phyloP scores from a whole-genome alignment of 2,329 filamentous ascomycete species.

The Aspergillus luchuensis region DNA sequence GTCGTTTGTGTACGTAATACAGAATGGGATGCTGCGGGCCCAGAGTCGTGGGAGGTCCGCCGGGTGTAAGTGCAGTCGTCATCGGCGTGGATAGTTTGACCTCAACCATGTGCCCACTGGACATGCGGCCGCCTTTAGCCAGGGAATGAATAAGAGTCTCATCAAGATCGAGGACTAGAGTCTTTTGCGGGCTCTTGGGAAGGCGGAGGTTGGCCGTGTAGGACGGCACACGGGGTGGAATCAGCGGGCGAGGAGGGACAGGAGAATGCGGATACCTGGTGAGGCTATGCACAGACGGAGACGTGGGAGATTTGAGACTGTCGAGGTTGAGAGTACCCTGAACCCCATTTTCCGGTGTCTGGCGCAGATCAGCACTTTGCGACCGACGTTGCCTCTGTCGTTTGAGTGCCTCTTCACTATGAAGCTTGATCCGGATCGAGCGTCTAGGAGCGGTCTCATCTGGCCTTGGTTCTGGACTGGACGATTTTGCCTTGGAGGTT shows the following conservation, averaged over 20 bases:
- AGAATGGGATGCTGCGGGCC: conserved; percentile 93
- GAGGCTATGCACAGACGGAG: conserved; percentile 68
- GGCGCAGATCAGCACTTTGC: conserved; percentile 35
- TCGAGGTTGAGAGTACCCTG: conserved; percentile 65
- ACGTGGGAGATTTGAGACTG: conserved; percentile 91
- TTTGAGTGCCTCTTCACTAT: conserved; percentile 74
- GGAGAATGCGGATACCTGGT: conserved; percentile 91
- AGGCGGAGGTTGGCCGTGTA: conserved; percentile 62
- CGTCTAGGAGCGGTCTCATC: conserved; percentile 72
- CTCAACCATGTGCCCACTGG: conserved; percentile 97
- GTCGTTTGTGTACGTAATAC: conserved; percentile 98
- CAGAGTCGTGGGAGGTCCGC: conserved; percentile 64
- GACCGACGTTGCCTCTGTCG: conserved; percentile 58
- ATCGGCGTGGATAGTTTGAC: conserved; percentile 67
- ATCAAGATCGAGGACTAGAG: conserved; percentile 90
- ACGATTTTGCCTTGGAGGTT: conserved; percentile 31
- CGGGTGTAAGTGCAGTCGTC: conserved; percentile 39
- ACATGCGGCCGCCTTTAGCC: conserved; percentile 94
- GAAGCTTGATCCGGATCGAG: conserved; percentile 87
- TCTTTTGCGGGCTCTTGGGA: conserved; percentile 72
- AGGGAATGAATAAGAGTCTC: conserved; percentile 98
- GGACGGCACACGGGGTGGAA: conserved; percentile 85
- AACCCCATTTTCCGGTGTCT: conserved; percentile 28
- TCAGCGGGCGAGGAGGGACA: conserved; percentile 82
- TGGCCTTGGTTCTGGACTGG: conserved; percentile 28